Percentiles rank a stretch among this genome's conserved stretches.
Evolutionary conservation across 2,329 filamentous ascomycete species (phyloP).

Genomic region (Coleophoma cylindrospora): DNA sequence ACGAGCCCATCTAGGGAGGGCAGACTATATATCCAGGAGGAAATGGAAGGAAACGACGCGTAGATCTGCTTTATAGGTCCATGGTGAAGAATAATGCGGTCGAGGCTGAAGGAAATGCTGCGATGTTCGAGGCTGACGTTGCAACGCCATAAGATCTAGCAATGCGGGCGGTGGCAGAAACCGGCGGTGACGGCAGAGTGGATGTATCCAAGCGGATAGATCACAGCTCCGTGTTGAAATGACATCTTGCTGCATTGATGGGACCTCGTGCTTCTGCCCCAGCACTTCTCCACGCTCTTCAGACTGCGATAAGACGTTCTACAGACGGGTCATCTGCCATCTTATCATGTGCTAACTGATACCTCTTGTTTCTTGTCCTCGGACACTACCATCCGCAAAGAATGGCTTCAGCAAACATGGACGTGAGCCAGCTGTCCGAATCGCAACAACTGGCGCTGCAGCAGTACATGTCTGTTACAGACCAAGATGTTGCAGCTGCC

Average conservation of each 20-base stretch:
- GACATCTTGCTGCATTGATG: no score
- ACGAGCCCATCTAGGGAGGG: slow-evolving; percentile 9
- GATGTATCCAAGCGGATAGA: no score
- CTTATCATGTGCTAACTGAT: no score
- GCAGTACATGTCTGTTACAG: slow-evolving; percentile 83
- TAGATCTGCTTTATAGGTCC: neutral
- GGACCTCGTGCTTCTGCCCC: no score
- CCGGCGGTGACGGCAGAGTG: no score
- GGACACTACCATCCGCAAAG: slow-evolving; percentile 1
- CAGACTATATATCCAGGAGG: neutral
- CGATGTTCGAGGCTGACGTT: neutral
- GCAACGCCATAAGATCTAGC: no score
- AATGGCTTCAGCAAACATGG: slow-evolving; percentile 33
- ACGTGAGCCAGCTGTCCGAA: slow-evolving; percentile 66
- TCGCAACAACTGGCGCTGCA: slow-evolving; percentile 80
- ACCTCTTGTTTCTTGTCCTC: neutral
- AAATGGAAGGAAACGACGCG: neutral
- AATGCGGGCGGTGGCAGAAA: neutral
- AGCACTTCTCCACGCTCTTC: no score
- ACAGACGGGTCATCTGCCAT: no score
- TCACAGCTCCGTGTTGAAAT: no score
- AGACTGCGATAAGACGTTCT: no score
- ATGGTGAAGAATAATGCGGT: neutral
- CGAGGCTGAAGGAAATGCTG: neutral
- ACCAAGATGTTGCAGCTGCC: slow-evolving; percentile 72